Conservation (phyloP, 306 rosid genomes). For the Vigna radiata region DNA sequence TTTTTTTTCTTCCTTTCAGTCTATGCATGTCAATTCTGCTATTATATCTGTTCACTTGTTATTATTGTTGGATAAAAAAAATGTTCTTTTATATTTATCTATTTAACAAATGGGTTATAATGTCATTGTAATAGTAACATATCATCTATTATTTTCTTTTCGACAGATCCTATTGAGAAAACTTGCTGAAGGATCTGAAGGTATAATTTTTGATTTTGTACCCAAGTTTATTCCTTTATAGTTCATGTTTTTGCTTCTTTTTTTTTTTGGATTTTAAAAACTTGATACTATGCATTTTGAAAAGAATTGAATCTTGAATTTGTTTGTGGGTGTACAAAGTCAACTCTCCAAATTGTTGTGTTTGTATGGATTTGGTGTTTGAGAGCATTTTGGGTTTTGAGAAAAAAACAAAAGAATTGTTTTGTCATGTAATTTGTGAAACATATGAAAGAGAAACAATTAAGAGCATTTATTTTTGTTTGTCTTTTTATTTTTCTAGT, state of each 20-base stretch:
- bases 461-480: conserved; percentile 35
- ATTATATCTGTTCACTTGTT: not conserved
- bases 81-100: not conserved
- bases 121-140: not conserved
- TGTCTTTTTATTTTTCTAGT: conserved; percentile 12
- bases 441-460: not conserved
- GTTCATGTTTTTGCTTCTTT: conserved; percentile 1
- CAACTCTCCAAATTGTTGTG: not conserved
- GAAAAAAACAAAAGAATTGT: conserved; percentile 42
- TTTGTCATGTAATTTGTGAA: conserved; percentile 39
- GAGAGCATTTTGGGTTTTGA: conserved; percentile 13
- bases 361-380: conserved; percentile 7
- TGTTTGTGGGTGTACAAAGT: not conserved
- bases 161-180: conserved; percentile 64
- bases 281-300: conserved; percentile 43
- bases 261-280: not conserved
- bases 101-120: no score
- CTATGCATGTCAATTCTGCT: conserved; percentile 46
- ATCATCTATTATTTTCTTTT: conserved; percentile 53
- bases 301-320: conserved; percentile 48
- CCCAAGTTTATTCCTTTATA: conserved; percentile 48
- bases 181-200: conserved; percentile 55
- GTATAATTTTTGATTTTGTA: conserved; percentile 44
- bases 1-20: conserved; percentile 23
- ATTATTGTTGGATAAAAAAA: not conserved